Base-by-base conservation (phyloP, 2,329 filamentous ascomycete species). In the Penicillium decumbens region DNA sequence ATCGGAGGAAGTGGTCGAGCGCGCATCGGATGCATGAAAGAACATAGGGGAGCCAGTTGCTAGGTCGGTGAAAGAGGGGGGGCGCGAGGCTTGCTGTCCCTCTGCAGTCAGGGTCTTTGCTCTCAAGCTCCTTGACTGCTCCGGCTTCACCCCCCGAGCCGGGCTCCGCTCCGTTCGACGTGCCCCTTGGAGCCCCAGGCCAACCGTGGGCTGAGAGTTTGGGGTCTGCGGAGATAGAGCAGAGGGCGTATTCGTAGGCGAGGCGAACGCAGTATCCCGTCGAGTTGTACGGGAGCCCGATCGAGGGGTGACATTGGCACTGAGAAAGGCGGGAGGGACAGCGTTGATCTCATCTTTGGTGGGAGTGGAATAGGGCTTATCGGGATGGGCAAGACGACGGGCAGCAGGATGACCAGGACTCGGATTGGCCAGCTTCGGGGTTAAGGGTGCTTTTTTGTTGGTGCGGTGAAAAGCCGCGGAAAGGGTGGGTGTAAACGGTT, bases 11-110 rank as follows among this genome's bases (percentile, higher is more conserved):
- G 72, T 71, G 25, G 72, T 57, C 20, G 75, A 70, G 59, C 80
- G 84, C 33, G 80, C 87, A 59, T 95, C 89, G 66, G 84, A 89
- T 25, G 91, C 93, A 67, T 95, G 91, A 68, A 98, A 96, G 78
- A 97, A 97, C 73, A 89, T 92, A 45, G 85, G 72, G 18, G 68
- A 62, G 4, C 62, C 65, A 13, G 66, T 56, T 5, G 66, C 53
- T 37, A 65, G 62, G 42, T 66, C 72, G 47, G 58, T 68, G 44
- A 64, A 70, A 4, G 65, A 71, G 45, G 56, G 66, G 18, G 60
- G 66, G 29, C 59, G 68, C 49, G 67, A 66, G 41, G 48, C 51
- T 49, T 59, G 58, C 38, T 61, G 69, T 45, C 52, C 68, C 7
- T 73, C 71, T 24, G 68, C 64, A 13, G 65, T 63, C 30, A 70